Evolutionary conservation across 192 early-diverging fungal species (phyloP), one percentile per base, ranked within the genome.

Genomic region (Polychytrium aggregatum): DNA sequence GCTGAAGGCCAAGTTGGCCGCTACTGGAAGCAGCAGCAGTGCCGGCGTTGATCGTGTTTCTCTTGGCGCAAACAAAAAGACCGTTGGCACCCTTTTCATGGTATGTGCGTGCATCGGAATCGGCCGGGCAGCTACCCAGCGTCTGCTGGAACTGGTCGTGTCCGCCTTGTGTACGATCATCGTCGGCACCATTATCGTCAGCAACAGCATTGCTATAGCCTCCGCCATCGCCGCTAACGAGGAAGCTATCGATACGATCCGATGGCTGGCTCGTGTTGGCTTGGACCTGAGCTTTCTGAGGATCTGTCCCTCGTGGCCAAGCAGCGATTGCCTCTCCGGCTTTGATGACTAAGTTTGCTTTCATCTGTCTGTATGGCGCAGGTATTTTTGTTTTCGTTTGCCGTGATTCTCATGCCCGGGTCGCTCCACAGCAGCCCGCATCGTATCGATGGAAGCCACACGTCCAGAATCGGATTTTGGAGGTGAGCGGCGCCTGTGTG

Each of bases 331-430:
- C n/a, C n/a, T n/a, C n/a, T n/a, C n/a, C n/a, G n/a, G n/a, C n/a
- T n/a, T n/a, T n/a, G n/a, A n/a, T n/a, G n/a, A n/a, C n/a, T n/a
- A n/a, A n/a, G n/a, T n/a, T n/a, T n/a, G n/a, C n/a, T n/a, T n/a
- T n/a, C n/a, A n/a, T n/a, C n/a, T n/a, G n/a, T n/a, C n/a, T n/a
- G n/a, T n/a, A n/a, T n/a, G n/a, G n/a, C n/a, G n/a, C 56, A 87
- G 87, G 82, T 82, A 9, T 67, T 87, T 38, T 56, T 91, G 25
- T 86, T 91, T 51, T 91, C 88, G 34, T 85, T 91, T 59, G 82
- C 84, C 29, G 40, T 88, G 52, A 79, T 92, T 35, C 78, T 83
- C 38, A 56, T 91, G 45, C 86, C 86, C 5, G 48, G 57, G 0
- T 56, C 71, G 8, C 45, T 75, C 28, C 67, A 64, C 20, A 46